Evolutionary conservation across 306 rosid species (phyloP), one percentile per base, ranked within the genome.

Genomic region (Cicer cuneatum): DNA sequence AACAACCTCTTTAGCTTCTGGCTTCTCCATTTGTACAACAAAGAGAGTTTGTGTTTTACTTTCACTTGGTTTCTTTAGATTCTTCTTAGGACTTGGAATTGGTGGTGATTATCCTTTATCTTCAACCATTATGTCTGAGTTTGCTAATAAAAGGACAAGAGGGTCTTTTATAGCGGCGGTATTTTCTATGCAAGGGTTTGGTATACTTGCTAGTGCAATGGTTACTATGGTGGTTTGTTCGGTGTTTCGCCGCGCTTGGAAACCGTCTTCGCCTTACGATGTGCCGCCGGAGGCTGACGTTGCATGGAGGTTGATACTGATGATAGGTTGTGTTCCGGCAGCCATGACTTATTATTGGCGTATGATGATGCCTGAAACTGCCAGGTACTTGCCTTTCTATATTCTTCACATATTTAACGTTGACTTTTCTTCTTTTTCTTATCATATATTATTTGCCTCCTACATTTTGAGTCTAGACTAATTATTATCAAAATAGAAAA

Each of bases 81-180:
- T 92, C 80, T 0, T 81, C 3, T 77, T 92, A 21, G 97, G 97
- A 0, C 14, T 89, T 1, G 97, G 96, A n/a, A 89, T 92, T 14
- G 97, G 97, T 0, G 97, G 97, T 7, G 97, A 92, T 78, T 88
- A 92, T 56, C 97, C 97, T 0, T 38, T 92, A 9, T 92, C 97
- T 2, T 85, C 97, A 0, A 92, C 97, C 11, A 92, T 92, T 40
- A 92, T 92, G 97, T 92, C 97, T 7, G 97, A 92, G 73, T 92
- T 89, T 62, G 96, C 97, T 0, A 92, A 89, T 82, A 86, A 85
- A 84, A 82, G 37, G 66, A 92, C 97, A 0, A 81, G 97, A 45
- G 97, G 97, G 0, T 76, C 96, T 12, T 92, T 92, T 81, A 89
- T 92, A 71, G 97, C 96, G 1, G 96, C 92, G 0, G 96, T 89